Conservation (phyloP, 148 eudicot species). For the Fagopyrum esculentum region DNA sequence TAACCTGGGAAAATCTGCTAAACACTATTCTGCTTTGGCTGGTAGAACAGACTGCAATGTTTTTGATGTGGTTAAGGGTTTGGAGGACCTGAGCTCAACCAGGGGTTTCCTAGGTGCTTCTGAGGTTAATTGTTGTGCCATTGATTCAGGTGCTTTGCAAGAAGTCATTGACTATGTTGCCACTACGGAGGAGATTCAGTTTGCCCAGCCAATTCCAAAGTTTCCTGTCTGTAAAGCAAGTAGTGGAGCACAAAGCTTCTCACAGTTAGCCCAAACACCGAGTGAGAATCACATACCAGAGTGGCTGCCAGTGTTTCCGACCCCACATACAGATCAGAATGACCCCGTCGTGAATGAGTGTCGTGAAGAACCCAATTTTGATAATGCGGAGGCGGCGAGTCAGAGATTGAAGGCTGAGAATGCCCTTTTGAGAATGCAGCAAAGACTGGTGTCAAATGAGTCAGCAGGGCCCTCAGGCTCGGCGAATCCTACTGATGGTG, state of each 20-base stretch:
- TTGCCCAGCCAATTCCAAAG: slow-evolving; percentile 44
- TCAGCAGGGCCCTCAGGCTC: background rate
- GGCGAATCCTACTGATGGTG: slow-evolving; percentile 22
- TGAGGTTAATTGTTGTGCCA: slow-evolving; percentile 34
- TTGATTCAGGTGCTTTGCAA: slow-evolving; percentile 43
- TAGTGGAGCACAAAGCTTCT: slow-evolving; percentile 31
- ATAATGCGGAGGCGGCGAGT: slow-evolving; percentile 14
- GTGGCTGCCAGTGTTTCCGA: slow-evolving; percentile 86
- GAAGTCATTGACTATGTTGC: slow-evolving; percentile 45
- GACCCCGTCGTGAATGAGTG: slow-evolving; percentile 9
- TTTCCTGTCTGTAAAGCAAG: slow-evolving; percentile 45
- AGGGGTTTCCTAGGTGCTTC: slow-evolving; percentile 71
- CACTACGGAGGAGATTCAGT: slow-evolving; percentile 42
- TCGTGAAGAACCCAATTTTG: slow-evolving; percentile 15
- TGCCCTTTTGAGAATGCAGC: slow-evolving; percentile 24
- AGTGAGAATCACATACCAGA: slow-evolving; percentile 56
- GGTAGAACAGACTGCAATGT: slow-evolving; percentile 63
- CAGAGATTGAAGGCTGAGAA: slow-evolving; percentile 25
- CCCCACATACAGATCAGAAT: slow-evolving; percentile 18
- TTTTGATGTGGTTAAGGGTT: slow-evolving; percentile 62
- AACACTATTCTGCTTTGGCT: slow-evolving; percentile 40
- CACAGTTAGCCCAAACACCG: slow-evolving; percentile 27
- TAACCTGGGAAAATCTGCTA: slow-evolving; percentile 45
- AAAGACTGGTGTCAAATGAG: background rate
- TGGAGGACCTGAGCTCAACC: slow-evolving; percentile 56